Base-by-base conservation (phyloP, 352 stramenopile genomes). In the Phytophthora quininea region DNA sequence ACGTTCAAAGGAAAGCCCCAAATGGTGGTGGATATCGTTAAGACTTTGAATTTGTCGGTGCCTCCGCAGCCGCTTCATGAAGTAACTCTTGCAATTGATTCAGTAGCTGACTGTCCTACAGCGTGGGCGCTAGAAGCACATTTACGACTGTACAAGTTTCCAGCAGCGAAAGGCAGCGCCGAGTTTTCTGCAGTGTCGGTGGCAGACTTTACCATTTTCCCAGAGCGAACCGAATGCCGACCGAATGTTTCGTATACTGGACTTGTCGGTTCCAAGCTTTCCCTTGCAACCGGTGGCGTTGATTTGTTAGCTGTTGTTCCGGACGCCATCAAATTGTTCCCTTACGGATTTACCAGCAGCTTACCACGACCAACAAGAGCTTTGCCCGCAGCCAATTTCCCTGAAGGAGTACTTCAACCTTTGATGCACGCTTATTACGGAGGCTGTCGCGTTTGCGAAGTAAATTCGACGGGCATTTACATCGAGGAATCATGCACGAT, bases 81-180 rank as follows among this genome's bases (percentile, higher is more conserved):
- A 32, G 53, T 58, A 5, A 52, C 52, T 24, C 27, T 33, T 15
- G 43, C 56, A 4, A 45, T 66, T n/a, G 29, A 58, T n/a, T 50
- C 40, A 4, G 58, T 49, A n/a, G 40, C 31, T 24, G 27, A 56
- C 2, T 60, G 51, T 27, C 42, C 37, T 33, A 60, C 59, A 30
- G 51, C 52, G n/a, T 67, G 59, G 59, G 59, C 60, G 15, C 52
- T 60, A 14, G 59, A 67, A 48, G 51, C 42, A n/a, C 59, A 67
- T 49, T 48, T 55, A 27, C 55, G 59, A 29, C 42, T 67, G 3
- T 67, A 60, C 42, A 51, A 58, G 51, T 67, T 60, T 45, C 50
- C 51, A 14, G 48, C 59, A 54, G 51, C 51, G 10, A 48, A 43
- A 40, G 50, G 29, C 9, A 60, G 42, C 42, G 45, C 15, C 24